Percentiles rank a stretch among this genome's conserved stretches.
Evolutionary conservation across 1,284 basidiomycete genomes (phyloP).

Genomic region (Neonothopanus nambi): DNA sequence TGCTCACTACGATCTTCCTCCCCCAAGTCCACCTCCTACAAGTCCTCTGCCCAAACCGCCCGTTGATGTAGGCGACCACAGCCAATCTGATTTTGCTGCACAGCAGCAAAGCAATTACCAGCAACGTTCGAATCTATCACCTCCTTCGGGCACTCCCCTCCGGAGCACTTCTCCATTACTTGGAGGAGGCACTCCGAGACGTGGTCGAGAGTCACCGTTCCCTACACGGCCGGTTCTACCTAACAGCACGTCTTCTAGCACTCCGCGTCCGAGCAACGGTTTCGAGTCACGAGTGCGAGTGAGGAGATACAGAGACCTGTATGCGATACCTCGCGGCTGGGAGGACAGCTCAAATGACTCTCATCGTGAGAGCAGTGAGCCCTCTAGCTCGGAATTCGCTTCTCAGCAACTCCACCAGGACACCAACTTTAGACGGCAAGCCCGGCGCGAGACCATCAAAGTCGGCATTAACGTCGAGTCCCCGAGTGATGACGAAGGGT

Average conservation of each 20-base stretch:
- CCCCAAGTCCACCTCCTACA: conserved; percentile 14
- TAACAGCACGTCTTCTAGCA: background rate
- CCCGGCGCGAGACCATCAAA: conserved; percentile 1
- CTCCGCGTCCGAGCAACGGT: background rate
- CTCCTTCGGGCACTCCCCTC: background rate
- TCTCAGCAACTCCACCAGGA: no score
- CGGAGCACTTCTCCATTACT: background rate
- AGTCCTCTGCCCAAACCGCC: conserved; percentile 12
- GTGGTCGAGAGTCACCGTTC: conserved; percentile 14
- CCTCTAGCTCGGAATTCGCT: background rate
- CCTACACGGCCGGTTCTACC: conserved; percentile 9
- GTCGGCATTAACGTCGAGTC: conserved; percentile 15
- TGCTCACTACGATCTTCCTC: conserved; percentile 12
- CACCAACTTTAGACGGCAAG: conserved; percentile 1
- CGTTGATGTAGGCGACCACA: background rate
- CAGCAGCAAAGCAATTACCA: background rate
- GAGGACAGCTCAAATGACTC: background rate
- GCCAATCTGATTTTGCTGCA: background rate
- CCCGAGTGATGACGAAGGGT: conserved; percentile 13
- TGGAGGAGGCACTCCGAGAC: background rate
- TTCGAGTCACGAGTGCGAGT: conserved; percentile 14
- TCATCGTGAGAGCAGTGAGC: background rate
- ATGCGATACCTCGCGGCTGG: conserved; percentile 8
- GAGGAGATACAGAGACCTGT: conserved; percentile 14
- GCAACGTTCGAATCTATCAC: background rate